These are phyloP conservation scores for Tephrocybe rancida DNA, from an alignment of 768 basidiomycete species.

Conservation along the genomic window DNA sequence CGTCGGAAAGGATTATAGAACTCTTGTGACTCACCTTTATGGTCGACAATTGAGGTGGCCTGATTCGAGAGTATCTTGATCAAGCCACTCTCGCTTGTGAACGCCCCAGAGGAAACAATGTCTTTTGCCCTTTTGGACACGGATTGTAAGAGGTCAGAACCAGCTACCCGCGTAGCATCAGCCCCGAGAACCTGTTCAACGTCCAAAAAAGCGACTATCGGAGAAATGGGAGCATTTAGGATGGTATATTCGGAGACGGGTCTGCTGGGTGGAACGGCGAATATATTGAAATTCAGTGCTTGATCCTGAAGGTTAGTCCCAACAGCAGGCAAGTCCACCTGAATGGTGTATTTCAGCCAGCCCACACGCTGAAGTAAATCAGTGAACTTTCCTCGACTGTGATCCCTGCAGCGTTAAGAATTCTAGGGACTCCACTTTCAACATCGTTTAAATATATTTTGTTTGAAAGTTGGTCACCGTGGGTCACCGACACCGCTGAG, in stretches of 20 bases:
- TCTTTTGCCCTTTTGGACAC: background rate
- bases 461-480: background rate
- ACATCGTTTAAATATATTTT: background rate
- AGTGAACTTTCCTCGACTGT: background rate
- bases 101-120: constrained; percentile 9
- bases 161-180: background rate
- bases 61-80: constrained; percentile 4
- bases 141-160: background rate
- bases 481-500: constrained; percentile 15
- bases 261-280: background rate
- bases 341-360: background rate
- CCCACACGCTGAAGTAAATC: background rate
- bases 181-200: constrained; percentile 4
- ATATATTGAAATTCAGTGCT: background rate
- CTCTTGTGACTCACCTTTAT: background rate
- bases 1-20: background rate
- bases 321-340: constrained; percentile 16
- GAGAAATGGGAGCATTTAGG: constrained; percentile 1
- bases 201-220: constrained; percentile 3
- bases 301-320: constrained; percentile 19
- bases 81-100: constrained; percentile 3
- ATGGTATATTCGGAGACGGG: constrained; percentile 2
- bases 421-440: background rate
- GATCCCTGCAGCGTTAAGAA: constrained; percentile 7
- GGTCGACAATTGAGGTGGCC: background rate